Conservation (phyloP, 306 rosid genomes). For the Prosopis cineraria region DNA sequence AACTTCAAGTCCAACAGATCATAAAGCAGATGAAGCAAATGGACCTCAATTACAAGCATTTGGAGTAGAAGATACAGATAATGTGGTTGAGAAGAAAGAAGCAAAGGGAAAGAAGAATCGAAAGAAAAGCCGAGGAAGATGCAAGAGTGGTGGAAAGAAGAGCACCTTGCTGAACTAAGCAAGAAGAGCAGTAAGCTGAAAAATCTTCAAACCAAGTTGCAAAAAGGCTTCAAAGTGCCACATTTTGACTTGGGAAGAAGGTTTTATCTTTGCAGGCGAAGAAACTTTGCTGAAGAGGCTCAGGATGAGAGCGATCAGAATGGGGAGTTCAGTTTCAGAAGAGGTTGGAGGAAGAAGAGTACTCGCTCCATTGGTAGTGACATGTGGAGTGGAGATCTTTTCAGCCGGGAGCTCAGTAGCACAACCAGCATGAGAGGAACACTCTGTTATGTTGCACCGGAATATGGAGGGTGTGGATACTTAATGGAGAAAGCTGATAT, state of each 20-base stretch:
- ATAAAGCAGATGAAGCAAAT: conserved; percentile 48
- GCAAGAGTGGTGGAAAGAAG: conserved; percentile 99
- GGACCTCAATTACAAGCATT: conserved; percentile 48
- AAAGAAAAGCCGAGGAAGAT: conserved; percentile 81
- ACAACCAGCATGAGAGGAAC: conserved; percentile 99
- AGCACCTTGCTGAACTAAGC: conserved; percentile 87
- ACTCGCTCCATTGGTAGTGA: conserved; percentile 70
- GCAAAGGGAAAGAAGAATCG: conserved; percentile 53
- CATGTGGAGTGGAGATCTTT: conserved; percentile 91
- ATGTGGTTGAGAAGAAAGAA: conserved; percentile 53
- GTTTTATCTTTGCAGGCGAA: conserved; percentile 57
- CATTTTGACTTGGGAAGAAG: conserved; percentile 74
- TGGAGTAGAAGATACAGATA: conserved; percentile 34
- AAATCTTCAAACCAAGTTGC: conserved; percentile 62
- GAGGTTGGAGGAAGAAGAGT: conserved; percentile 86
- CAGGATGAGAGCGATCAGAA: conserved; percentile 59
- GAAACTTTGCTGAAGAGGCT: conserved; percentile 46
- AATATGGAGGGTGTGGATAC: conserved; percentile 89
- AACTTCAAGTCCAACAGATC: conserved; percentile 51
- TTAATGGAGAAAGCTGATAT: conserved; percentile 96
- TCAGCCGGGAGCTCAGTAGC: conserved; percentile 97
- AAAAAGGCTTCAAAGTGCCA: conserved; percentile 70
- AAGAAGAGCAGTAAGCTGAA: conserved; percentile 66
- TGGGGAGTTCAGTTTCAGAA: conserved; percentile 92
- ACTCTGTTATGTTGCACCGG: conserved; percentile 93